Percentiles rank a stretch among this genome's conserved stretches.
phyloP scores from a whole-genome alignment of 345 rosid genomes.

The Corymbia maculata region DNA sequence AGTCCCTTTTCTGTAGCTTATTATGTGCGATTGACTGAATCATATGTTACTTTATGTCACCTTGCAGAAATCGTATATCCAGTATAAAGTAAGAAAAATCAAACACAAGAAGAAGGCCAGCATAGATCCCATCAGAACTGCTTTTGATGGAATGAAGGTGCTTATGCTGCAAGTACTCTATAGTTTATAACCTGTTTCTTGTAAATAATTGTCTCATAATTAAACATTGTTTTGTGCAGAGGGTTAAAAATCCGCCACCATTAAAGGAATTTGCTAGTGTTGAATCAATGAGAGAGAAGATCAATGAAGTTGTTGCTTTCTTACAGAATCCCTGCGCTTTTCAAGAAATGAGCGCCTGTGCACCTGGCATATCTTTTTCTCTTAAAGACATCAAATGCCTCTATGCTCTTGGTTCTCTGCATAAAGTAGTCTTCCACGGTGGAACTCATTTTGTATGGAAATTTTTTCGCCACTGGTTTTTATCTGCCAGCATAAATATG shows the following conservation, averaged over 20 bases:
- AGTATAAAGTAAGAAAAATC: slow-evolving; percentile 41
- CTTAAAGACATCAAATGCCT: not conserved
- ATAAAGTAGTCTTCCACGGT: not conserved
- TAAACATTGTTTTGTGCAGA: slow-evolving; percentile 23
- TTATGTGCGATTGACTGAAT: slow-evolving; percentile 1
- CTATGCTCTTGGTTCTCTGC: not conserved
- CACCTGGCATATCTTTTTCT: slow-evolving; percentile 63
- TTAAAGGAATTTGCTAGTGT: slow-evolving; percentile 81
- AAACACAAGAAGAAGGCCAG: slow-evolving; percentile 68
- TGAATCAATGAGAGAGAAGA: slow-evolving; percentile 95
- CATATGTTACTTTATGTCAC: not conserved
- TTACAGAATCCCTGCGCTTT: slow-evolving; percentile 84
- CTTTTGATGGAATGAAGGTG: slow-evolving; percentile 90
- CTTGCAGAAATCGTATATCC: slow-evolving; percentile 64
- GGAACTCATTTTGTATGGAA: not conserved
- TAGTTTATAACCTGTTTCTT: not conserved
- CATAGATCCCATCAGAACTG: slow-evolving; percentile 72
- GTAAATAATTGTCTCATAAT: not conserved
- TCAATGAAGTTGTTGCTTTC: slow-evolving; percentile 91
- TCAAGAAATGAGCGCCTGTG: slow-evolving; percentile 90
- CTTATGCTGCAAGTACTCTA: not conserved
- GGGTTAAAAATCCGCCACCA: slow-evolving; percentile 92
- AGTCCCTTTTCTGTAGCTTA: not conserved
- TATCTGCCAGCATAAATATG: not conserved
- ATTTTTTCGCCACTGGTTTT: not conserved